Evolutionary conservation across 768 basidiomycete genomes (phyloP), one percentile per base, ranked within the genome.

Genomic region (Mycena alexandri): DNA sequence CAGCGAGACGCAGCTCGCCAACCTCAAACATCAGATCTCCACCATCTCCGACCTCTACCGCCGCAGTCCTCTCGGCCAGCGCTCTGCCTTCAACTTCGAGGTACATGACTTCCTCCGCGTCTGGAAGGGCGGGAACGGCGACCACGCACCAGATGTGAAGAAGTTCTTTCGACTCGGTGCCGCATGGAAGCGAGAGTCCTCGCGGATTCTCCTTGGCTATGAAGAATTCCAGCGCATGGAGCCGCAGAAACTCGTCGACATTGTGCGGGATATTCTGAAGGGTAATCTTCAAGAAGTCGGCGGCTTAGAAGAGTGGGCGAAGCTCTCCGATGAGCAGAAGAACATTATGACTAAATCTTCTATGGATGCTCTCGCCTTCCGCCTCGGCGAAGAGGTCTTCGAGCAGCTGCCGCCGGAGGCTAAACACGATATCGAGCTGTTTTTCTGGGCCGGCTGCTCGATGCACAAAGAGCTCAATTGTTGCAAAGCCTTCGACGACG

Each of bases 381-480:
- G 46, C 19, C 44, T 74, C 19, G 72, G 74, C 3, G 33, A 71
- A 16, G 61, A 66, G 2, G 50, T 22, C 0, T 75, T 67, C 22
- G n/a, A n/a, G n/a, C n/a, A n/a, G n/a, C n/a, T n/a, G n/a, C n/a
- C n/a, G n/a, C n/a, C n/a, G n/a, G 63, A 54, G 6, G 71, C 74
- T 36, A 56, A 72, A 36, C 64, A 34, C n/a, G 29, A 53, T 10
- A 46, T 67, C 2, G 48, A 68, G 21, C 63, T 75, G 14, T 75
- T 77, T 52, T 57, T n/a, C n/a, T n/a, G n/a, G n/a, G n/a, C n/a
- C n/a, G n/a, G n/a, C n/a, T n/a, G n/a, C n/a, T n/a, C n/a, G 22
- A 76, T 75, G 75, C 76, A 77, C 55, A 75, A 76, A 61, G 73
- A 77, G 41, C 29, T 76, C 19, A 77, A 77, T 48, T 54, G 21